Percentiles rank a stretch among this genome's conserved stretches.
These are phyloP conservation scores for Diplodia scrobiculata DNA, from an alignment of 2,329 filamentous ascomycete genomes.

Conservation along the genomic window DNA sequence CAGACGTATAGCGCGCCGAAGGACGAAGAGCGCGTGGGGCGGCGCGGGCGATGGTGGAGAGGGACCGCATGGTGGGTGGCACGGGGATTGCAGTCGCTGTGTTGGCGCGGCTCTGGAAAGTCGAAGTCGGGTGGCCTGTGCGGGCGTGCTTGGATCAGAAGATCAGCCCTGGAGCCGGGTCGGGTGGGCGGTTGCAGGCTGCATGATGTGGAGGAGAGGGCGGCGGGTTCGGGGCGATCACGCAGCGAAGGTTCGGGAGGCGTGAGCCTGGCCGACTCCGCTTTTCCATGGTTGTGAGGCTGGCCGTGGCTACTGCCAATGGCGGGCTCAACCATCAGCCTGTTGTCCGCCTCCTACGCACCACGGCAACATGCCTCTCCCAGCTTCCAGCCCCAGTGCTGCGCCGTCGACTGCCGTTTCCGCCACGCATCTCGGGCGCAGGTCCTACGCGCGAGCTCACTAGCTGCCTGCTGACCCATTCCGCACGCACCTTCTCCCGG, in stretches of 20 bases:
- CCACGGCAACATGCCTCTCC: conserved; percentile 12
- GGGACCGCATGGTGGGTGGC: conserved; percentile 16
- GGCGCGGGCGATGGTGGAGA: conserved; percentile 3
- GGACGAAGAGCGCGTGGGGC: conserved; percentile 3
- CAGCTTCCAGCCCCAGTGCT: conserved; percentile 9
- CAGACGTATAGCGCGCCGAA: conserved; percentile 5
- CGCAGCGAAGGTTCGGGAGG: conserved; percentile 12
- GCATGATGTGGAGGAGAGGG: conserved; percentile 21
- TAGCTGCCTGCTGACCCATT: conserved; percentile 13
- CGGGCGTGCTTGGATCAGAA: conserved; percentile 19
- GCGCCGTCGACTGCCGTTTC: background rate
- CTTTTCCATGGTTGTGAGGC: conserved; percentile 16
- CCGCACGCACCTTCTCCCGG: background rate
- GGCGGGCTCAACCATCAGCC: background rate
- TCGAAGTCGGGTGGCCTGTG: conserved; percentile 9
- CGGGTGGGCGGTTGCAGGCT: conserved; percentile 9
- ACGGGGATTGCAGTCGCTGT: background rate
- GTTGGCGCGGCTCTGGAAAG: conserved; percentile 6
- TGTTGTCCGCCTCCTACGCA: background rate
- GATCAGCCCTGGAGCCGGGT: conserved; percentile 24
- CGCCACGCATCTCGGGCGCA: background rate
- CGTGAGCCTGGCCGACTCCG: conserved; percentile 15
- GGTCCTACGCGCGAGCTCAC: conserved; percentile 1
- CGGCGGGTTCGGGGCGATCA: conserved; percentile 20
- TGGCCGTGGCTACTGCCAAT: conserved; percentile 13